phyloP scores from a whole-genome alignment of 441 rosid species.

The Hura crepitans region DNA sequence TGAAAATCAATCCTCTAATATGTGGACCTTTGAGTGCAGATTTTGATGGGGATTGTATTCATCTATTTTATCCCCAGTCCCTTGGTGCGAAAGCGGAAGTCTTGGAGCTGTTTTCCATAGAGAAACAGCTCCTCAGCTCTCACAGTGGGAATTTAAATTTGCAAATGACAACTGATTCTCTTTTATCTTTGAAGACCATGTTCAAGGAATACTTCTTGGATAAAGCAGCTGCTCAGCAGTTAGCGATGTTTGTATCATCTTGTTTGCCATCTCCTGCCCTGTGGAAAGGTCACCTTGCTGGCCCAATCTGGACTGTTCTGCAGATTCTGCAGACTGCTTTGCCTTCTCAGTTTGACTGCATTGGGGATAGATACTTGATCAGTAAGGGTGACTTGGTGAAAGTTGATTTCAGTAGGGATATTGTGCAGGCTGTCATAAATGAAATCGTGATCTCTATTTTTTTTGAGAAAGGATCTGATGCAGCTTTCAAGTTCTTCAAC shows the following conservation, averaged over 20 bases:
- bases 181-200: slow-evolving; percentile 63
- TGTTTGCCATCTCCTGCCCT: slow-evolving; percentile 70
- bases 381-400: slow-evolving; percentile 49
- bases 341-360: slow-evolving; percentile 56
- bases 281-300: slow-evolving; percentile 35
- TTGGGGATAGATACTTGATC: slow-evolving; percentile 53
- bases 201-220: slow-evolving; percentile 45
- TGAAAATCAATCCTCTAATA: slow-evolving; percentile 87
- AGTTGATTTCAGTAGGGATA: slow-evolving; percentile 44
- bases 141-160: slow-evolving; percentile 76
- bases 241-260: slow-evolving; percentile 62
- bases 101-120: slow-evolving; percentile 80
- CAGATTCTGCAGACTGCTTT: slow-evolving; percentile 73
- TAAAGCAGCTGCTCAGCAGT: slow-evolving; percentile 57
- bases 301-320: slow-evolving; percentile 61
- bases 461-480: slow-evolving; percentile 68
- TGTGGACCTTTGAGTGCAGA: slow-evolving; percentile 93
- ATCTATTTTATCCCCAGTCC: slow-evolving; percentile 88
- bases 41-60: slow-evolving; percentile 94
- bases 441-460: slow-evolving; percentile 57
- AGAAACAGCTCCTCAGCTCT: slow-evolving; percentile 88
- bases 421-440: slow-evolving; percentile 43
- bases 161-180: slow-evolving; percentile 71
- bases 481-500: slow-evolving; percentile 61
- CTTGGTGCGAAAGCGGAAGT: slow-evolving; percentile 91